Conservation (phyloP, 495 filamentous ascomycete species). For the Penicillium malachiteum region DNA sequence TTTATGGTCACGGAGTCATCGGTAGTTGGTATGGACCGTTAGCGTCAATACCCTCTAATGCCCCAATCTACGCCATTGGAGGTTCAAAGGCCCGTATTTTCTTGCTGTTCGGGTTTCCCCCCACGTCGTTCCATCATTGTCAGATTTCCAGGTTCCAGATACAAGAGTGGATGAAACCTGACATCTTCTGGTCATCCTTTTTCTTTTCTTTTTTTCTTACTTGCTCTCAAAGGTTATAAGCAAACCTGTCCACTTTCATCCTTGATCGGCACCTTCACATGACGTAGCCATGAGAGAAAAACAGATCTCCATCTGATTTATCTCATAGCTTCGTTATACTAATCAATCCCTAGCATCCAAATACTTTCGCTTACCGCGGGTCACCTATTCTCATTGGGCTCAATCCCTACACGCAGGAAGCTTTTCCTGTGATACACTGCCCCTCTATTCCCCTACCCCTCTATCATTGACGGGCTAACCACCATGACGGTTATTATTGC, state of each 20-base stretch:
- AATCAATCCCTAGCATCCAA: slow-evolving; percentile 21
- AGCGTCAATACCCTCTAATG: slow-evolving; percentile 1
- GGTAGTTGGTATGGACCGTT: slow-evolving; percentile 12
- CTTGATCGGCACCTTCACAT: slow-evolving; percentile 29
- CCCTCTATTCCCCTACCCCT: slow-evolving; percentile 14
- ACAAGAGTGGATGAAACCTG: no score
- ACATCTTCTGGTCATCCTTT: neutral
- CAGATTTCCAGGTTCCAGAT: no score
- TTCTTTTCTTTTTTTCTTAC: neutral
- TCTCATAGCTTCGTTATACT: neutral
- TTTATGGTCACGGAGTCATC: neutral
- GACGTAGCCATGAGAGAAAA: slow-evolving; percentile 43
- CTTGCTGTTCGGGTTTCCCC: no score
- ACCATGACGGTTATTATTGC: slow-evolving; percentile 80
- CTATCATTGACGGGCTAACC: slow-evolving; percentile 18
- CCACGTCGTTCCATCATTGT: neutral
- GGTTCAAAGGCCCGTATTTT: no score
- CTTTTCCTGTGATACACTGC: slow-evolving; percentile 2
- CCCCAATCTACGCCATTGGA: no score
- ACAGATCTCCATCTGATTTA: slow-evolving; percentile 22
- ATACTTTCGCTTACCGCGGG: neutral
- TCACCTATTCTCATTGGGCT: neutral
- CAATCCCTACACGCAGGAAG: slow-evolving; percentile 11
- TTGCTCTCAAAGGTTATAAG: neutral
- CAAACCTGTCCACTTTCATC: slow-evolving; percentile 1